Evolutionary conservation across 2,329 filamentous ascomycete genomes (phyloP).

Genomic region (Aquanectria penicillioides): DNA sequence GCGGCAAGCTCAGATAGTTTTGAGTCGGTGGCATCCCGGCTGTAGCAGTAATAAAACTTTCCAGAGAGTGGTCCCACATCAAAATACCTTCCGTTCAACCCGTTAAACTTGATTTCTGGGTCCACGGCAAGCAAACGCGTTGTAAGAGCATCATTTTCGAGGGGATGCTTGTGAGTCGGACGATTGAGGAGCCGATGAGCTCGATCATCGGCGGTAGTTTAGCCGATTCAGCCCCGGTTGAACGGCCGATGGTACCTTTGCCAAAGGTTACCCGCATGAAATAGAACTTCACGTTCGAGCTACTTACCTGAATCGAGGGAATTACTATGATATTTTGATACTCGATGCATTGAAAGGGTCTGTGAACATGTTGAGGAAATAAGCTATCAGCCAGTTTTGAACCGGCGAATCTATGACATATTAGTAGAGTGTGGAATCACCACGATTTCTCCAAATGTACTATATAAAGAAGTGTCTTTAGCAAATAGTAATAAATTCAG

Average conservation of each 20-base stretch:
- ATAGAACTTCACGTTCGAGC: neutral
- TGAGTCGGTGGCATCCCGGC: neutral
- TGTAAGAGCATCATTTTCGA: neutral
- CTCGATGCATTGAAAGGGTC: neutral
- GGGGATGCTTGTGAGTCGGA: neutral
- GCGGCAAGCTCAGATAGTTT: neutral
- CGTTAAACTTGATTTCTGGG: neutral
- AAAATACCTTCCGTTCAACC: neutral
- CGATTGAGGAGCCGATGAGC: neutral
- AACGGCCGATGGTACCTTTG: neutral
- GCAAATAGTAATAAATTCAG: no score
- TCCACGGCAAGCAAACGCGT: neutral
- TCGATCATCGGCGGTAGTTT: neutral
- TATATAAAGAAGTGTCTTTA: no score
- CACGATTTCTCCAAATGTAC: no score
- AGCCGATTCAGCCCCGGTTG: neutral
- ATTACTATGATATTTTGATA: neutral
- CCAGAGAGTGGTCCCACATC: neutral
- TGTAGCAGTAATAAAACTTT: constrained; percentile 6
- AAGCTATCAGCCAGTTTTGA: constrained; percentile 1
- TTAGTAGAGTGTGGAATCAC: no score
- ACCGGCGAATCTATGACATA: constrained; percentile 2
- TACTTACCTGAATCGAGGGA: constrained; percentile 1
- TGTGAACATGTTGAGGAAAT: neutral
- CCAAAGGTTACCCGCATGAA: neutral